Evolutionary conservation across 106 monocot genomes (phyloP), one percentile per base, ranked within the genome.

Genomic region (Amphibolis antarctica): DNA sequence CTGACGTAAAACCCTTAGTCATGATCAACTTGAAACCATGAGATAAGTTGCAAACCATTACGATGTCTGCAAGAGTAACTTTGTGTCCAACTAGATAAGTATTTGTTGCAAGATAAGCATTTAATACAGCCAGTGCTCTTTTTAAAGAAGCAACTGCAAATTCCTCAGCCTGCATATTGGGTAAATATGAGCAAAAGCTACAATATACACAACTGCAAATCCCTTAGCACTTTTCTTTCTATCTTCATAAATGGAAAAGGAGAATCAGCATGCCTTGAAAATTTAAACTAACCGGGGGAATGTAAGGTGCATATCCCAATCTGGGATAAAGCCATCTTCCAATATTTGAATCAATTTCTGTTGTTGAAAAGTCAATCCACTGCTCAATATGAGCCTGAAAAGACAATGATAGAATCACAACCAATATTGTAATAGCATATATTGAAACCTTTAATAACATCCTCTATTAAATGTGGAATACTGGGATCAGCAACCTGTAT

Each of bases 331-430:
- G 56, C 88, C 88, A 88, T 11, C 65, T 45, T 23, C 21, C 74
- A 66, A 93, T 66, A 70, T 70, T 65, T 23, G 69, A 28, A 74
- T 88, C 93, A 67, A 93, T 64, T 57, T 93, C 93, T 12, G 71
- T 78, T 9, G 78, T 21, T 44, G 85, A 53, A 63, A 93, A 88
- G 51, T 93, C 93, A 26, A 93, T 83, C 93, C 93, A 93, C 67
- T 88, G 93, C 63, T 93, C 88, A 65, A 93, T 81, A 25, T 51
- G 74, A 54, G 72, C 85, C 93, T 93, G 56, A 7, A 13, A 48
- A 59, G 4, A 26, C 21, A 9, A 25, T 43, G 43, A 28, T 28
- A 46, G 10, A 0, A 13, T 54, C 17, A 24, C 12, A 56, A 56
- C 4, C 14, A 57, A 28, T 3, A 26, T 28, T 15, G 14, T 25